These are phyloP conservation scores for Beverwykella pulmonaria DNA, from an alignment of 495 filamentous ascomycete species.

Conservation along the genomic window DNA sequence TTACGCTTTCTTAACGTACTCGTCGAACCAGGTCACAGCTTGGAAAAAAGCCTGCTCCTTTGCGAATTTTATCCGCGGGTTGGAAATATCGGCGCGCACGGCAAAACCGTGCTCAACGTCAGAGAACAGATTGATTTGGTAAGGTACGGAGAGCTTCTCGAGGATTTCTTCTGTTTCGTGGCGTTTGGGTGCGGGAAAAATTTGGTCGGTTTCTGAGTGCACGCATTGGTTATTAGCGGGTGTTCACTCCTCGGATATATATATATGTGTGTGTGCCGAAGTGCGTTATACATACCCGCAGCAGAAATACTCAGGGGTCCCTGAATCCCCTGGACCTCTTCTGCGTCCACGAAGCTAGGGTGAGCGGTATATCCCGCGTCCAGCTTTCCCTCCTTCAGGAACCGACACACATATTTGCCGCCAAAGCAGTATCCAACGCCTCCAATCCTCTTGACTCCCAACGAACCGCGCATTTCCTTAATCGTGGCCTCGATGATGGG, in stretches of 20 bases:
- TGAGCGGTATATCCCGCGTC: constrained; percentile 76
- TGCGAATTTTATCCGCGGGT: constrained; percentile 67
- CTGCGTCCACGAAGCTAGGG: constrained; percentile 74
- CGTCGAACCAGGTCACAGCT: constrained; percentile 77
- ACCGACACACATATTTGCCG: constrained; percentile 56
- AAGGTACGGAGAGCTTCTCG: constrained; percentile 64
- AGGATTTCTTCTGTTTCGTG: constrained; percentile 63
- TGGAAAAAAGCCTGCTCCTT: constrained; percentile 87
- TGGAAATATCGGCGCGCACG: constrained; percentile 66
- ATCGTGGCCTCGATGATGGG: constrained; percentile 64
- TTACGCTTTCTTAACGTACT: constrained; percentile 50
- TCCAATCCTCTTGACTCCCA: constrained; percentile 69
- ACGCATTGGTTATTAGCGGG: neutral
- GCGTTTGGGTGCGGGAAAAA: constrained; percentile 77
- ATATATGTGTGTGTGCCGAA: too few species aligned
- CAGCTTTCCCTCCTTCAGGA: constrained; percentile 49
- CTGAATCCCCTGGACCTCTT: constrained; percentile 71
- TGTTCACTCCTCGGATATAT: too few species aligned
- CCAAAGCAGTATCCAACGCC: constrained; percentile 83
- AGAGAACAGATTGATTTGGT: constrained; percentile 80
- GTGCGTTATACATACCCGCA: constrained; percentile 62
- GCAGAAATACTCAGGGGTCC: constrained; percentile 77
- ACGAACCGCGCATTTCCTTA: constrained; percentile 58
- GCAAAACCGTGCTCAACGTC: constrained; percentile 79
- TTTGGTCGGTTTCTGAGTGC: constrained; percentile 67